phyloP scores from a whole-genome alignment of 2,329 filamentous ascomycete genomes.

The Dactylellina haptotyla region DNA sequence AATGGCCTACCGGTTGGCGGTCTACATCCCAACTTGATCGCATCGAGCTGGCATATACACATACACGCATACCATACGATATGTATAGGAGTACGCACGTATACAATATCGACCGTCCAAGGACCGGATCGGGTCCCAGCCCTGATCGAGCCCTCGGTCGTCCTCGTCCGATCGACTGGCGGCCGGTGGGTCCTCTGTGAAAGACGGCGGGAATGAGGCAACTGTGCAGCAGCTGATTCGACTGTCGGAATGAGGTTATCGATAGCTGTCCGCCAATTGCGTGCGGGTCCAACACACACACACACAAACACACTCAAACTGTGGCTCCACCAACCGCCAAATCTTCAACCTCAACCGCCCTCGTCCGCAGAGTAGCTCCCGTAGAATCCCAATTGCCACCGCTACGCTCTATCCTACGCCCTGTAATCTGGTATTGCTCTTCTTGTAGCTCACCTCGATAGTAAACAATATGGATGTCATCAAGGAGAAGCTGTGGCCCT shows the following conservation, averaged over 20 bases:
- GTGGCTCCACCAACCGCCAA: conserved; percentile 15
- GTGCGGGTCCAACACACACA: conserved; percentile 12
- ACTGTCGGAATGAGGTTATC: not conserved
- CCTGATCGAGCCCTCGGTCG: too few species aligned
- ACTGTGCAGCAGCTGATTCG: conserved; percentile 7
- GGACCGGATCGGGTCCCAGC: too few species aligned
- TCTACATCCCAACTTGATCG: too few species aligned
- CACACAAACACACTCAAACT: not conserved
- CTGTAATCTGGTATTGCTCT: too few species aligned
- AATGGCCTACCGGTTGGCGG: not conserved
- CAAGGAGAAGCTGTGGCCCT: conserved; percentile 51
- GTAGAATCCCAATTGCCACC: not conserved
- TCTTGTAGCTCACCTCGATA: not conserved
- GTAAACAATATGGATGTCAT: conserved; percentile 24
- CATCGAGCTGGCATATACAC: too few species aligned
- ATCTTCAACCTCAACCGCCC: conserved; percentile 9
- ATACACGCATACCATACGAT: too few species aligned
- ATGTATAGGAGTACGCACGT: too few species aligned
- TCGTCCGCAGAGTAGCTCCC: not conserved
- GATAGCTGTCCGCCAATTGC: conserved; percentile 3
- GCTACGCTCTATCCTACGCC: too few species aligned
- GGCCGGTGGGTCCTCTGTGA: not conserved
- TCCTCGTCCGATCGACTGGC: not conserved
- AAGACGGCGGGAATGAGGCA: conserved; percentile 3
- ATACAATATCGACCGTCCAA: too few species aligned